Conservation (phyloP, 2,329 filamentous ascomycete genomes). For the Epichloe gansuensis region DNA sequence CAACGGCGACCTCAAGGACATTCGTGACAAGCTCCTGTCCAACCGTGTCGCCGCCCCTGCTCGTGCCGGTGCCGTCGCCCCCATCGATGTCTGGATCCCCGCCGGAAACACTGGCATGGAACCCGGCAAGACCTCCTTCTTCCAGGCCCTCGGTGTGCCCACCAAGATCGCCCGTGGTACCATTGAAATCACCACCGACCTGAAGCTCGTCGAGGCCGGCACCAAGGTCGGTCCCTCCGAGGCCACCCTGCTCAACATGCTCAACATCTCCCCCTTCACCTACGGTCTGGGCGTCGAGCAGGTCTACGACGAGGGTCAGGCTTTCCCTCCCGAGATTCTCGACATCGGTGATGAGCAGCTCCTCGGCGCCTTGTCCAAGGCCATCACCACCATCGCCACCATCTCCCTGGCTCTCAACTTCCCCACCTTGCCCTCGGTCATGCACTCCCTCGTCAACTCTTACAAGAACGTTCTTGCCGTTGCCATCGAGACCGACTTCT, state of each 20-base stretch:
- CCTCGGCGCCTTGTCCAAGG: conserved; percentile 65
- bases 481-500: conserved; percentile 79
- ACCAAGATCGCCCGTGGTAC: conserved; percentile 99
- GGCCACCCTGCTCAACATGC: conserved; percentile 97
- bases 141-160: conserved; percentile 99
- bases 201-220: conserved; percentile 92
- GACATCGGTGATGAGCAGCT: conserved; percentile 95
- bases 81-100: conserved; percentile 84
- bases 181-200: conserved; percentile 97
- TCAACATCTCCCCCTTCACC: conserved; percentile 99
- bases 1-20: conserved; percentile 84
- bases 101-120: conserved; percentile 99
- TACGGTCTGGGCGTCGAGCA: conserved; percentile 95
- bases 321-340: conserved; percentile 72
- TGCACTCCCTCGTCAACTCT: conserved; percentile 90
- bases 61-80: conserved; percentile 93
- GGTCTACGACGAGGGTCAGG: conserved; percentile 96
- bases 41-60: conserved; percentile 98
- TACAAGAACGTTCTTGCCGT: conserved; percentile 96
- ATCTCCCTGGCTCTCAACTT: conserved; percentile 89
- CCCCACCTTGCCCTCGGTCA: conserved; percentile 90
- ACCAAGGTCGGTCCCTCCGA: conserved; percentile 96
- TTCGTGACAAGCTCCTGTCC: conserved; percentile 84
- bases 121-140: conserved; percentile 99
- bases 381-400: conserved; percentile 75